Percentiles rank a stretch among this genome's conserved stretches.
phyloP scores from a whole-genome alignment of 352 stramenopile genomes.

The Pythium plurisporium region DNA sequence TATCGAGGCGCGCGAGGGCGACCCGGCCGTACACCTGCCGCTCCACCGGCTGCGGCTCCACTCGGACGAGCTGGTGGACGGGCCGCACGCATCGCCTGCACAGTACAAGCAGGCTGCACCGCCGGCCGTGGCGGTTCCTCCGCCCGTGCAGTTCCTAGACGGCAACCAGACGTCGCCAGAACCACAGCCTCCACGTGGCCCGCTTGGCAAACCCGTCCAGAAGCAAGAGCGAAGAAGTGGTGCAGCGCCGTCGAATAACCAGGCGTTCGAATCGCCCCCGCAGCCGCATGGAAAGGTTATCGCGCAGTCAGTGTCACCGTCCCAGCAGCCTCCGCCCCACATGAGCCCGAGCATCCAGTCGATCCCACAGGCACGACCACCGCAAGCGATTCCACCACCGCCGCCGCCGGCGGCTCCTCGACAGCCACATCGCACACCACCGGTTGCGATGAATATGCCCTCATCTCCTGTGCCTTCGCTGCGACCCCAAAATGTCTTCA shows the following conservation, averaged over 20 bases:
- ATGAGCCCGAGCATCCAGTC: too few species aligned
- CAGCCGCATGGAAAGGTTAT: too few species aligned
- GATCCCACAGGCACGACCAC: background rate
- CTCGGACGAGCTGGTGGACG: background rate
- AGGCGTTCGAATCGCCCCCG: too few species aligned
- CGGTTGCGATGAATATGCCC: constrained; percentile 2
- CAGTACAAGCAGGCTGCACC: background rate
- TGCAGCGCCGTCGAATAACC: too few species aligned
- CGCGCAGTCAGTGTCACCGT: too few species aligned
- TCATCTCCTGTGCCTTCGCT: constrained; percentile 8
- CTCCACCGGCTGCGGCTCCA: constrained; percentile 5
- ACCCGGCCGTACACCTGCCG: background rate
- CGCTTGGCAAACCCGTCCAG: too few species aligned
- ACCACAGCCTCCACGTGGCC: too few species aligned
- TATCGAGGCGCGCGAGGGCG: constrained; percentile 32
- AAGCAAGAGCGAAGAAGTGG: too few species aligned
- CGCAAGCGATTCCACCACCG: background rate
- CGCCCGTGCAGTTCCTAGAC: too few species aligned
- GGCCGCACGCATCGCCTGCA: background rate
- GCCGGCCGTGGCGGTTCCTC: too few species aligned
- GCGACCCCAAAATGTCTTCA: constrained; percentile 3
- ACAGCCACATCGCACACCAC: background rate
- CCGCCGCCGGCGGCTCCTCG: background rate
- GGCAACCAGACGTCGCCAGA: too few species aligned
- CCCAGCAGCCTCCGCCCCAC: too few species aligned